Base-by-base conservation (phyloP, 2,329 filamentous ascomycete genomes). In the Fusarium avenaceum region DNA sequence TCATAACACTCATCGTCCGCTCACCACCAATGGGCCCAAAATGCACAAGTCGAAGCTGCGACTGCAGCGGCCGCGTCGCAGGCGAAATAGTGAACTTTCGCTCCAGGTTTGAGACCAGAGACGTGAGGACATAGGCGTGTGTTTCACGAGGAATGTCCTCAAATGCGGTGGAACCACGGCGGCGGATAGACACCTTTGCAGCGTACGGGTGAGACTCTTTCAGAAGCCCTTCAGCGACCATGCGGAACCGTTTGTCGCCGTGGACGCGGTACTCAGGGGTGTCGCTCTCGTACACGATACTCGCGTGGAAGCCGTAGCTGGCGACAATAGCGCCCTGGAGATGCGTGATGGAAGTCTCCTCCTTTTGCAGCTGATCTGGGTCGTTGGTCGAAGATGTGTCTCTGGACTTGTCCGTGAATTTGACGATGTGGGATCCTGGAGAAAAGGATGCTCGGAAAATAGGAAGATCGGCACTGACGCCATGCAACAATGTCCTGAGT, bases 231-330 rank as follows among this genome's bases (percentile, higher is more conserved):
- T 89, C 85, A 0, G 93, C 94, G 0, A 93, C 94, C 87, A 97
- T 93, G 57, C 89, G 86, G 80, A 98, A 98, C 20, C 95, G 86
- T 75, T 91, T 87, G 32, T 85, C 84, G 14, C 95, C 95, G 74
- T 91, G 90, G 69, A 88, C 87, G 65, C 95, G 90, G 78, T 95
- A 95, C 68, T 89, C 90, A 0, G 87, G 83, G 0, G 94, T 96
- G 78, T 98, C 95, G 78, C 92, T 96, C 80, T 97, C 94, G 72
- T 92, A 94, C 22, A 98, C 93, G 5, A 98, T 85, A 42, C 90
- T 89, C 30, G 94, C 92, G 75, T 98, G 95, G 74, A 98, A 89
- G 20, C 92, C 95, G 86, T 96, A 97, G 77, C 92, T 96, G 44
- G 90, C 90, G 3, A 98, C 94, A 22, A 97, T 93, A 24, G 91